Base-by-base conservation (phyloP, 805 yeast genomes). In the Zygosaccharomyces bisporus region DNA sequence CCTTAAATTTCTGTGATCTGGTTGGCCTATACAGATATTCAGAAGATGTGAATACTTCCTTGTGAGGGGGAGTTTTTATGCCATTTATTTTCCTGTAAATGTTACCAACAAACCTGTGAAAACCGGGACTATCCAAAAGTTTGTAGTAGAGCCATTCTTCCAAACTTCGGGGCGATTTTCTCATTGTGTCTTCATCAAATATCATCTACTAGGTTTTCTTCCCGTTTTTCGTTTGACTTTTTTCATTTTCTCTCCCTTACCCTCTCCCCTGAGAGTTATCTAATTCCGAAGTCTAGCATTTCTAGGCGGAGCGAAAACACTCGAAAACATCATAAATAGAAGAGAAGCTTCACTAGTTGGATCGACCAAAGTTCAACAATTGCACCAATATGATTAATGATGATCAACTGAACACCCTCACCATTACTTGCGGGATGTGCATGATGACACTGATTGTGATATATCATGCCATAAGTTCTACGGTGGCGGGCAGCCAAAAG, bases 361-460 rank as follows among this genome's bases (percentile, higher is more conserved):
- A 6, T 21, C 25, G 25, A 6, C 25, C 6, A 9, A 6, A 9
- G 9, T 21, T 21, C 13, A 16, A 25, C 21, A n/a, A 18, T 24
- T 29, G 32, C 13, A 14, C 17, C 20, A 51, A 39, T 38, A 90
- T 90, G 96, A 89, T 90, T 58, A 73, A 86, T 12, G 97, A 90
- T 73, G 72, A 71, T 44, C 93, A 88, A 65, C 75, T 90, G 62
- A 79, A 89, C 63, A 68, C 77, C 39, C 69, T 87, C 35, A 95
- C 86, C 40, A 74, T 86, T 36, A 65, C 79, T 9, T 82, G 85
- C 53, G 97, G 96, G 4, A 63, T 88, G 44, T 60, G 78, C 4
- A 80, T 93, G 50, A 75, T 88, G 63, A 74, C 79, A 2, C 72
- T 90, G 54, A 84, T 89, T 30, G 67, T 86, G 35, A 69, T 83